Evolutionary conservation across 257 asterid species (phyloP).

Genomic region (Solanum rostratum): DNA sequence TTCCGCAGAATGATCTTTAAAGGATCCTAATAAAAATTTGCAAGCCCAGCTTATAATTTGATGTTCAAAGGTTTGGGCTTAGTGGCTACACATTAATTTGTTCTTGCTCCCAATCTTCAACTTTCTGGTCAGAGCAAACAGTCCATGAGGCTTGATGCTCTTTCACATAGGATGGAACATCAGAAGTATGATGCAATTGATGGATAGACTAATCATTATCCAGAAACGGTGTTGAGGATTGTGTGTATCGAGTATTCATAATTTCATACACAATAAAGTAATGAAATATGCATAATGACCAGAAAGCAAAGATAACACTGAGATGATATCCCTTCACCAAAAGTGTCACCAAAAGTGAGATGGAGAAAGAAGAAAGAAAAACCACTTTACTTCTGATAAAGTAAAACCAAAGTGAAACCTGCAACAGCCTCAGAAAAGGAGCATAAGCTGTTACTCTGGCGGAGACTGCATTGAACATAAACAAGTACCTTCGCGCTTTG

Average conservation of each 20-base stretch:
- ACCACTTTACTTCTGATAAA: neutral
- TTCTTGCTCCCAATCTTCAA: neutral
- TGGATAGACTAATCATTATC: neutral
- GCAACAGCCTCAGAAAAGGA: neutral
- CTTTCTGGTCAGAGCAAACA: neutral
- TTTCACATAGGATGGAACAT: neutral
- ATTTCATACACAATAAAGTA: neutral
- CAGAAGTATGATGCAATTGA: neutral
- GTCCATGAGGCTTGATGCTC: neutral
- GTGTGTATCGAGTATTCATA: neutral
- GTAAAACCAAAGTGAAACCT: neutral
- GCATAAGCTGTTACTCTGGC: neutral
- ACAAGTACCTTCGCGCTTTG: constrained; percentile 39
- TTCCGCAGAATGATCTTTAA: neutral
- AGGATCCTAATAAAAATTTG: neutral
- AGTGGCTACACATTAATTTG: neutral
- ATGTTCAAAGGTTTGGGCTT: neutral
- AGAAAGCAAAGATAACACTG: neutral
- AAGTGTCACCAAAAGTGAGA: neutral
- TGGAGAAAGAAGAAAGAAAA: neutral
- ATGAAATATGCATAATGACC: neutral
- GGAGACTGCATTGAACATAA: neutral
- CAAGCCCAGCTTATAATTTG: neutral
- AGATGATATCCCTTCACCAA: neutral
- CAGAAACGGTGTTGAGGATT: neutral